Base-by-base conservation (phyloP, 805 yeast genomes). In the Sugiyamaella floridensis region DNA sequence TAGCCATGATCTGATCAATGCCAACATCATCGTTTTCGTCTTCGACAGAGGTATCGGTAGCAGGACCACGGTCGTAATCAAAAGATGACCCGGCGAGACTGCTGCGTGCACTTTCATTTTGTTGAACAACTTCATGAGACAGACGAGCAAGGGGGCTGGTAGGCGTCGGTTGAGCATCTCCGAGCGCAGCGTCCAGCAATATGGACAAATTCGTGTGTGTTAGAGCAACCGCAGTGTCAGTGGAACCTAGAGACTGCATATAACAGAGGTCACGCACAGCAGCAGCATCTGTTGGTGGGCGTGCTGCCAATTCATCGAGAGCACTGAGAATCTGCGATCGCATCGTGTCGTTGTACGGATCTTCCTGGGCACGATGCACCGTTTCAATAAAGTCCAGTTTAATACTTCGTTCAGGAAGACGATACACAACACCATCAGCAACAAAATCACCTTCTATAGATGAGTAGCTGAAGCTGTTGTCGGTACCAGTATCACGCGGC, bases 331-430 rank as follows among this genome's bases (percentile, higher is more conserved):
- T 71, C 26, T 60, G 61, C 26, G 75, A 58, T 12, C 68, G 61
- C 3, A 66, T 57, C 12, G 70, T 67, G 22, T 66, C 63, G 34
- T 55, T 50, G 51, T 63, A 66, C 19, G 63, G 69, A 40, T 72
- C 72, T 15, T 69, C 62, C 18, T 45, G 43, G 2, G 45, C 45
- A 16, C 29, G 60, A 55, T 76, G 76, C 3, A 80, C 78, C 28
- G 76, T 79, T 18, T 77, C 77, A 34, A 84, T 65, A 62, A 89
- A 89, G 65, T 87, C 92, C 32, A 86, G 67, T 43, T 85, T 67
- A 5, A 88, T 75, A 60, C 85, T 82, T 43, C 76, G 75, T 57
- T 85, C 93, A 1, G 88, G 86, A 4, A 88, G 65, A 52, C 84
- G 71, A 66, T 82, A 84, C 0, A 86, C 74, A 37, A 78, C 74